These are phyloP conservation scores for Lignosus rhinocerotis DNA, from an alignment of 1,284 basidiomycete species.

Conservation along the genomic window DNA sequence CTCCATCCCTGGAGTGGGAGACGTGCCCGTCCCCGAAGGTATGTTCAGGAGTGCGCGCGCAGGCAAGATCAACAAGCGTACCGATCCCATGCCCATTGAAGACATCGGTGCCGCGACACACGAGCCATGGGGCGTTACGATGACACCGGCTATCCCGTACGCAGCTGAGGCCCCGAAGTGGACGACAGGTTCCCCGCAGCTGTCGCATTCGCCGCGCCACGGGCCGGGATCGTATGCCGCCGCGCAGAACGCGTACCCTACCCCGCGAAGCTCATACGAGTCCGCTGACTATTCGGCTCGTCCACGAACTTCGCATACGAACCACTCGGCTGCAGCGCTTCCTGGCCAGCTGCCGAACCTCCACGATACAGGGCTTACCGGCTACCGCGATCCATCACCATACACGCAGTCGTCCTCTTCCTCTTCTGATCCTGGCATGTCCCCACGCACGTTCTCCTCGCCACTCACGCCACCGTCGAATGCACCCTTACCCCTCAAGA, in stretches of 20 bases:
- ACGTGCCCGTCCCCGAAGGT: conserved; percentile 66
- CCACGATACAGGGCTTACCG: conserved; percentile 25
- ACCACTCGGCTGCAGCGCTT: conserved; percentile 1
- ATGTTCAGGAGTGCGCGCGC: conserved; percentile 76
- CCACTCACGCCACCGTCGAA: conserved; percentile 26
- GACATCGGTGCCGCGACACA: conserved; percentile 27
- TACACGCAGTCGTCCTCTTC: conserved; percentile 31
- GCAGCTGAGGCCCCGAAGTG: conserved; percentile 20
- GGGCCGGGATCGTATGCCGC: conserved; percentile 4
- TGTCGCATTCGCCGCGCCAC: conserved; percentile 11
- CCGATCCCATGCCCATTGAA: conserved; percentile 39
- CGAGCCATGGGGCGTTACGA: conserved; percentile 31
- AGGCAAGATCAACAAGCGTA: conserved; percentile 53
- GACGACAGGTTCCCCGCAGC: conserved; percentile 16
- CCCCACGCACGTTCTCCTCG: conserved; percentile 27
- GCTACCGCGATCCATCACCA: conserved; percentile 32
- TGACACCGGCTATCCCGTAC: conserved; percentile 24
- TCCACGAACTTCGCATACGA: conserved; percentile 4
- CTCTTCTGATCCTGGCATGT: conserved; percentile 27
- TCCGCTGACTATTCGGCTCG: conserved; percentile 13
- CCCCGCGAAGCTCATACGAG: conserved; percentile 18
- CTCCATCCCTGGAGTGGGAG: conserved; percentile 60
- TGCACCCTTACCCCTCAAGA: conserved; percentile 18
- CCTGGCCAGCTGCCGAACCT: conserved; percentile 23
- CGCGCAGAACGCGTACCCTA: conserved; percentile 19